These are phyloP conservation scores for Tagetes patula DNA, from an alignment of 129 eudicot genomes.

Conservation along the genomic window DNA sequence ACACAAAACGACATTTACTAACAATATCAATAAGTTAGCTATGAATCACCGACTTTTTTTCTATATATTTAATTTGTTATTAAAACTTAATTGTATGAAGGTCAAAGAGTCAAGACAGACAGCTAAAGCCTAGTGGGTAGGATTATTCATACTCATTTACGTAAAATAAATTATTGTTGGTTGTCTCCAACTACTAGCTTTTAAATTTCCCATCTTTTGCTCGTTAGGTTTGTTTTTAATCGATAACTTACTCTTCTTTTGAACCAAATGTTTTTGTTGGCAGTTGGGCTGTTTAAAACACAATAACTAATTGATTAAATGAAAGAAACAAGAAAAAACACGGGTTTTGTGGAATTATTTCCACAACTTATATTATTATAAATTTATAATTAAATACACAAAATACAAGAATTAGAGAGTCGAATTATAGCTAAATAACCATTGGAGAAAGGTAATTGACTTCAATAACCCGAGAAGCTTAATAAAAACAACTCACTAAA, in stretches of 20 bases:
- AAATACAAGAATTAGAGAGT: no score
- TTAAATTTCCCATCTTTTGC: neutral
- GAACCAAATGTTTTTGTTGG: no score
- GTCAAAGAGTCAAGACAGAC: slow-evolving; percentile 23
- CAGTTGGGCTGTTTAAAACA: no score
- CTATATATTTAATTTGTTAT: neutral
- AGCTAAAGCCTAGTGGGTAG: neutral
- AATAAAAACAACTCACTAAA: no score
- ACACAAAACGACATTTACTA: neutral
- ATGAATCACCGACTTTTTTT: slow-evolving; percentile 1
- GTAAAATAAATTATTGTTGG: slow-evolving; percentile 17
- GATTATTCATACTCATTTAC: slow-evolving; percentile 6
- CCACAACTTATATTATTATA: no score
- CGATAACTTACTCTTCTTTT: neutral
- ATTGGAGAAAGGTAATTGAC: no score
- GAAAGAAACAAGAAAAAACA: no score
- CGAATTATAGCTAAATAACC: no score
- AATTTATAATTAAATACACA: no score
- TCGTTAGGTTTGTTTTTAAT: neutral
- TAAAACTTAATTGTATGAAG: neutral
- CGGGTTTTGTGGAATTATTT: no score
- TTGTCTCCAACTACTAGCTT: slow-evolving; percentile 7
- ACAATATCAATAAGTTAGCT: neutral
- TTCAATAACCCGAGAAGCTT: no score
- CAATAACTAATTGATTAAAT: no score